Evolutionary conservation across 192 early-diverging fungal genomes (phyloP).

Genomic region (Bifiguratus adelaidae): DNA sequence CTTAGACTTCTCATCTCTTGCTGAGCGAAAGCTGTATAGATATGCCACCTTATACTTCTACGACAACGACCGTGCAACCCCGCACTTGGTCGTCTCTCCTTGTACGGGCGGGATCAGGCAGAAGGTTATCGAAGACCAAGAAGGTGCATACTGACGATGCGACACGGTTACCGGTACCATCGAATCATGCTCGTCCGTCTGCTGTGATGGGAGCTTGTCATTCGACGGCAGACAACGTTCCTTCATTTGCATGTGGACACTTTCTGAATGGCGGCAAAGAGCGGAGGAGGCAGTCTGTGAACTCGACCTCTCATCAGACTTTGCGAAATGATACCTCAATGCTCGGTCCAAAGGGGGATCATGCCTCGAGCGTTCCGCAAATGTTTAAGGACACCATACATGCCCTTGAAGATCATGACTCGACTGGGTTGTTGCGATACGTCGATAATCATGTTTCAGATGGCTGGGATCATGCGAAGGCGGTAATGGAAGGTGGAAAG

Average conservation of each 20-base stretch:
- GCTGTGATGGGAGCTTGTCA: too few relatives aligned
- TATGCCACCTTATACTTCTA: neutral
- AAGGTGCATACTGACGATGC: neutral
- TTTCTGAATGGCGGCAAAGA: constrained; percentile 17
- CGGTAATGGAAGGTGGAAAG: constrained; percentile 39
- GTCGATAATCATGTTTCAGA: constrained; percentile 43
- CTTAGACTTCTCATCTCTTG: neutral
- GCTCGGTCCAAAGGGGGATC: constrained; percentile 13
- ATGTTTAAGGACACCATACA: constrained; percentile 15
- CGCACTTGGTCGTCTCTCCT: neutral
- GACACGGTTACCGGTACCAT: too few relatives aligned
- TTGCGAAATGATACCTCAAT: constrained; percentile 17
- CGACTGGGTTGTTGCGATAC: constrained; percentile 37
- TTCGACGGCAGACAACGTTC: too few relatives aligned
- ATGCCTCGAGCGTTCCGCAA: constrained; percentile 17
- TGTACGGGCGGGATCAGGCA: neutral
- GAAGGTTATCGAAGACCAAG: too few relatives aligned
- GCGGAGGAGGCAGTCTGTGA: constrained; percentile 13
- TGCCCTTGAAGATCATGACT: constrained; percentile 36
- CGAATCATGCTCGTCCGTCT: too few relatives aligned
- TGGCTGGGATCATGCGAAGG: constrained; percentile 34
- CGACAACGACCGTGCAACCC: neutral
- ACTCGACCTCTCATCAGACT: constrained; percentile 15
- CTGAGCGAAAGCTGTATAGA: too few relatives aligned
- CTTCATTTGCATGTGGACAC: too few relatives aligned